Evolutionary conservation across 345 rosid species (phyloP).

Genomic region (Populus simonii): DNA sequence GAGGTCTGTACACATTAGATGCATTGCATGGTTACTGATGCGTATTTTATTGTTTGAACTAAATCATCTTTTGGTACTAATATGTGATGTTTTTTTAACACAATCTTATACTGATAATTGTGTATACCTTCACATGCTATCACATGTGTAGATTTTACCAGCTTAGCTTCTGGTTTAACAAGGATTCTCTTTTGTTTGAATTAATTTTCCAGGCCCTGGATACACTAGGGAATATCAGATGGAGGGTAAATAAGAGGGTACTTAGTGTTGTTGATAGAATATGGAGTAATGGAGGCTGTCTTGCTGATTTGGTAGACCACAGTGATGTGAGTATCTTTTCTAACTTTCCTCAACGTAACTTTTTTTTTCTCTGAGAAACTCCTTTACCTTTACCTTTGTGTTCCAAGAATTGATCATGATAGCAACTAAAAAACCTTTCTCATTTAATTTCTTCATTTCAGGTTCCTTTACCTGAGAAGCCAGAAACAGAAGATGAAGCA

Average conservation of each 20-base stretch:
- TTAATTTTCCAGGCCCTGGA: slow-evolving; percentile 57
- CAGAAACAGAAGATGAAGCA: slow-evolving; percentile 71
- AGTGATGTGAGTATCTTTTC: slow-evolving; percentile 54
- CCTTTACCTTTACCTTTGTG: not conserved
- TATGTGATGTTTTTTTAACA: not conserved
- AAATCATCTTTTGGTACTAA: not conserved
- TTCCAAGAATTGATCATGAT: not conserved
- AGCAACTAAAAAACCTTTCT: not conserved
- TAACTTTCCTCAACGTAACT: not conserved
- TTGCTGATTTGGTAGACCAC: slow-evolving; percentile 68
- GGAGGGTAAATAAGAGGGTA: slow-evolving; percentile 75
- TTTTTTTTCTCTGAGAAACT: not conserved
- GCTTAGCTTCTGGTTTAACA: slow-evolving; percentile 2
- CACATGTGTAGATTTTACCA: not conserved
- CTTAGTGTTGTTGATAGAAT: slow-evolving; percentile 64
- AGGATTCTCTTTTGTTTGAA: slow-evolving; percentile 9
- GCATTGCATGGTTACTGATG: not conserved
- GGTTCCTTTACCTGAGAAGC: slow-evolving; percentile 76
- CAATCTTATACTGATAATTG: not conserved
- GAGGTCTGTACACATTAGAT: slow-evolving; percentile 51
- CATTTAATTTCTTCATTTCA: slow-evolving; percentile 25
- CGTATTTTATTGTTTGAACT: slow-evolving; percentile 1
- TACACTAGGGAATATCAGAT: slow-evolving; percentile 74
- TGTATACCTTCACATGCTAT: not conserved
- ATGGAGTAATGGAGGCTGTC: slow-evolving; percentile 71